phyloP scores from a whole-genome alignment of 176 grass and related monocot species.

The Poa annua region DNA sequence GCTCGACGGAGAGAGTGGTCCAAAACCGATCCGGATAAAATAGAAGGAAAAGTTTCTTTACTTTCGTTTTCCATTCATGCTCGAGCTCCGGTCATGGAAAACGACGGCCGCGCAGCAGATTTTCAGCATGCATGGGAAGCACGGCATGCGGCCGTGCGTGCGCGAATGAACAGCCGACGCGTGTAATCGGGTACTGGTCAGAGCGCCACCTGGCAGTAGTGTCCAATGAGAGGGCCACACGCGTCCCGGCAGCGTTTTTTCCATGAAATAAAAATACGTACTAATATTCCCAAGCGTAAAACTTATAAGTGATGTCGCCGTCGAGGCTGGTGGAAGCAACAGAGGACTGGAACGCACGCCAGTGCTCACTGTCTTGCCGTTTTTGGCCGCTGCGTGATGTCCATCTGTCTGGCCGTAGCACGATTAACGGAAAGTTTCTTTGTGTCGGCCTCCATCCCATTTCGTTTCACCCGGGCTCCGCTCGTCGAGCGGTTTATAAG shows the following conservation, averaged over 20 bases:
- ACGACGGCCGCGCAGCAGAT: not conserved
- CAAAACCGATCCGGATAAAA: too few species aligned
- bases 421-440: not conserved
- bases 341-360: not conserved
- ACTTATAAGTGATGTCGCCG: not conserved
- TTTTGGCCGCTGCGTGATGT: not conserved
- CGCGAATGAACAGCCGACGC: not conserved
- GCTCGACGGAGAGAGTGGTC: too few species aligned
- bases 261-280: not conserved
- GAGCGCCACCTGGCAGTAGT: conserved; percentile 32
- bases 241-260: not conserved
- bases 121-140: conserved; percentile 26
- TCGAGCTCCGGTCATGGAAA: conserved; percentile 24
- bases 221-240: not conserved
- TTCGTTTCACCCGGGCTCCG: too few species aligned
- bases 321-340: not conserved
- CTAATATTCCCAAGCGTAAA: too few species aligned
- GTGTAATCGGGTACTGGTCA: too few species aligned
- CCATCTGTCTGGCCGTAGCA: not conserved
- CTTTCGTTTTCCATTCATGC: too few species aligned
- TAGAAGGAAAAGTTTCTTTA: too few species aligned
- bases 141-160: not conserved
- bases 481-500: too few species aligned
- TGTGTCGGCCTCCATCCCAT: not conserved
- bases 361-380: not conserved